Evolutionary conservation across 345 rosid species (phyloP), one percentile per base, ranked within the genome.

Genomic region (Passiflora organensis): DNA sequence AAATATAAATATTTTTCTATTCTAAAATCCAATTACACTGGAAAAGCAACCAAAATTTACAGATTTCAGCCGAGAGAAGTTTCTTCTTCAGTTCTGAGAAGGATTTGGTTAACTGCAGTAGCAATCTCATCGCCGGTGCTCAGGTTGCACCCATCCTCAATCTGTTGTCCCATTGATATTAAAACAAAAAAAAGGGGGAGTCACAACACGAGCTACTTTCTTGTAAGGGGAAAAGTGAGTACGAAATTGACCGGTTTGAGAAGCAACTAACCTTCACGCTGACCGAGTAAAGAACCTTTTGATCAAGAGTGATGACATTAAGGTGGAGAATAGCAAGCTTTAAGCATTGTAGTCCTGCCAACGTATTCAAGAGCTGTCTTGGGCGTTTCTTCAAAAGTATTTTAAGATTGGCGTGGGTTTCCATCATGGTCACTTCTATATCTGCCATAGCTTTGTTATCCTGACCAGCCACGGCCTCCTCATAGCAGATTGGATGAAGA

Each of bases 391-490:
- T 76, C 1, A 81, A 52, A 20, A 73, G 75, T 59, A 90, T 87
- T 80, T 83, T 90, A 19, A 90, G 50, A 66, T 78, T 82, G 19
- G 95, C 97, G 63, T 90, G 88, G 62, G 81, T 84, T 74, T 90
- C 97, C 60, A 78, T 83, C 95, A 86, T 80, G 6, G 70, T 81
- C 69, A 90, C 97, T 65, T 90, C 94, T 48, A 90, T 80, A 69
- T 65, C 81, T 13, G 82, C 80, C 53, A 69, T 60, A 2, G 65
- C 65, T 55, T 17, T 43, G 10, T 44, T 51, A 63, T 58, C 76
- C 46, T 57, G 61, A 32, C 60, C 62, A 0, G 45, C 54, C 15
- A 39, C 55, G 12, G 18, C 10, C 48, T 42, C 53, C 37, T 47
- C 60, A 21, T 13, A 36, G 19, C 34, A 14, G 13, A 23, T 23